A percentile compares a stretch with the other conserved stretches of the same genome.
phyloP scores from a whole-genome alignment of 169 alveolate genomes.

The Amoebophrya sp. region DNA sequence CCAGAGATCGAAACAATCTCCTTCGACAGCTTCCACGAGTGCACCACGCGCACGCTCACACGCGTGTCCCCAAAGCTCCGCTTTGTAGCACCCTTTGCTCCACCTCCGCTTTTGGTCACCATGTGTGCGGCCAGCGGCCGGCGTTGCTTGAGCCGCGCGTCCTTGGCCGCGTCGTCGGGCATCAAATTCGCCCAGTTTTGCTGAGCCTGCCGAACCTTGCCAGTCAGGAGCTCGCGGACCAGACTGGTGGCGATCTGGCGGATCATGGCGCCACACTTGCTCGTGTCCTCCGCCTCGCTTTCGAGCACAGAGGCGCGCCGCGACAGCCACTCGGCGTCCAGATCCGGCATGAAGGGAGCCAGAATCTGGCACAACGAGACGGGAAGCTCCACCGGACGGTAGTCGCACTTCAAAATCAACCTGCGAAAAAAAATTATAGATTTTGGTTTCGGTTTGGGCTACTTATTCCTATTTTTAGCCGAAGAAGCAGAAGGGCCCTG shows the following conservation, averaged over 20 bases:
- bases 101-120: too few species aligned
- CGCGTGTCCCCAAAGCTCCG: too few species aligned
- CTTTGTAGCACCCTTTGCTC: too few species aligned
- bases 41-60: too few species aligned
- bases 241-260: not conserved
- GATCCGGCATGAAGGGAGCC: not conserved
- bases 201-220: too few species aligned
- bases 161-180: too few species aligned
- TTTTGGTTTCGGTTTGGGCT: not conserved
- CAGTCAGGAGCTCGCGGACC: not conserved
- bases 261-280: not conserved
- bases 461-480: not conserved
- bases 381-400: not conserved
- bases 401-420: not conserved
- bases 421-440: not conserved
- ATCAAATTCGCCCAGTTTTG: too few species aligned
- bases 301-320: not conserved
- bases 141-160: too few species aligned
- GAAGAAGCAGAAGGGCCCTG: not conserved
- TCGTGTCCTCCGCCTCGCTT: not conserved
- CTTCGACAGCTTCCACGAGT: too few species aligned
- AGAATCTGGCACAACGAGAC: not conserved
- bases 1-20: too few species aligned
- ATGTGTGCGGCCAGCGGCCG: too few species aligned
- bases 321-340: not conserved